Base-by-base conservation (phyloP, 352 stramenopile species). In the Pythium periplocum region DNA sequence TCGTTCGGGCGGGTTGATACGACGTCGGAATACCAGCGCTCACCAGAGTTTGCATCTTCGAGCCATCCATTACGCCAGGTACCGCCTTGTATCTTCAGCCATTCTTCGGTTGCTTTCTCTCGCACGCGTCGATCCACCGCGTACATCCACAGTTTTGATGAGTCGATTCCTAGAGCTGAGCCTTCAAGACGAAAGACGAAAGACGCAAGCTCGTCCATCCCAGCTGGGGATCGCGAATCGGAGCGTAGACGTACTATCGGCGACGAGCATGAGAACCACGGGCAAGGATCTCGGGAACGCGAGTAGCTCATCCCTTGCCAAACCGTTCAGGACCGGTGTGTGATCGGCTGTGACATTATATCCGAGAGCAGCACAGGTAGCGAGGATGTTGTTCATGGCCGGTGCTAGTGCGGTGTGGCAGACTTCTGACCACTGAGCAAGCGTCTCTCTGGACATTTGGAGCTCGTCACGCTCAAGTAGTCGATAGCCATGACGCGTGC, bases 21-120 rank as follows among this genome's bases (percentile, higher is more conserved):
- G 39, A 74, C 53, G 11, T 70, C 50, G 2, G 50, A 53, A 36
- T 44, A 51, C 65, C 58, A 78, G 3, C 48, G 50, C 17, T 53
- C 17, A 0, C 58, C 62, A 2, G 35, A 5, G 0, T 6, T 5
- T 26, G 64, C 37, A n/a, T 56, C 39, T 54, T 66, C 58, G 47
- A 67, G 71, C 64, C 70, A 76, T 0, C 64, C 66, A 44, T 75
- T 74, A 3, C 57, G 51, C 69, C 69, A 74, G 35, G 48, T 42
- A 9, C 69, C 69, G 31, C 49, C 55, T 4, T 61, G 55, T 33
- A 43, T 49, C 1, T 17, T 8, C 0, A 77, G 59, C 58, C 53
- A 71, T 32, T 69, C 45, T 0, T 6, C 46, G 7, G 64, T 72
- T 37, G 62, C 63, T 0, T 12, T 1, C 63, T 55, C 2, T 55